These are phyloP conservation scores for Sphaerulina vaccinii DNA, from an alignment of 2,329 filamentous ascomycete species.

Conservation along the genomic window DNA sequence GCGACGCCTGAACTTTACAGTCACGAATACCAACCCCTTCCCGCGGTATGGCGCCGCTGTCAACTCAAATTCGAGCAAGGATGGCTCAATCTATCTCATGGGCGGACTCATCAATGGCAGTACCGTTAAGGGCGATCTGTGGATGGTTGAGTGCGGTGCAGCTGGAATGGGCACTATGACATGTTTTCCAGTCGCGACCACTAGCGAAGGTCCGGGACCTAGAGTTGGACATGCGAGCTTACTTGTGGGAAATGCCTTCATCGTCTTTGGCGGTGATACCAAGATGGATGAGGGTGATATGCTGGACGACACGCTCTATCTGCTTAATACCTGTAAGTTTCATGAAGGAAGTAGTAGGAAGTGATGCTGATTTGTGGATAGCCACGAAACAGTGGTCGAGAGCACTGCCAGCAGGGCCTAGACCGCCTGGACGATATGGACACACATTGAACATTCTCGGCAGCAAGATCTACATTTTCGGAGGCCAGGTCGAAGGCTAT, in stretches of 20 bases:
- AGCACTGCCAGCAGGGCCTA: conserved; percentile 79
- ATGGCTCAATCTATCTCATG: conserved; percentile 97
- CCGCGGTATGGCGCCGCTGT: conserved; percentile 96
- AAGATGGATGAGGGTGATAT: conserved; percentile 92
- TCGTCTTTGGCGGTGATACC: conserved; percentile 97
- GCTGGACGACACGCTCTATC: conserved; percentile 90
- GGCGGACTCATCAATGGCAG: conserved; percentile 92
- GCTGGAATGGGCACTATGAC: conserved; percentile 65
- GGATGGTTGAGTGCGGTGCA: conserved; percentile 88
- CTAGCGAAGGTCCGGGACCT: conserved; percentile 89
- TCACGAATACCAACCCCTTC: conserved; percentile 80
- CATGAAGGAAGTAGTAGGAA: background rate
- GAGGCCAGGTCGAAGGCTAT: conserved; percentile 92
- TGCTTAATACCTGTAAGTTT: conserved; percentile 93
- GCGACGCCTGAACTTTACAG: conserved; percentile 79
- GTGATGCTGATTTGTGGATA: conserved; percentile 41
- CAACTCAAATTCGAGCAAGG: conserved; percentile 88
- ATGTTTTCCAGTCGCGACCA: conserved; percentile 88
- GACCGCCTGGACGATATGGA: conserved; percentile 88
- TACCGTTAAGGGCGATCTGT: conserved; percentile 93
- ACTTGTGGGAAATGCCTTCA: conserved; percentile 96
- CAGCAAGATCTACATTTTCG: conserved; percentile 96
- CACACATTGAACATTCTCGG: conserved; percentile 95
- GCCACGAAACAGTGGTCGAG: conserved; percentile 98
- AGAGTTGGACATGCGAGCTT: conserved; percentile 92